A percentile compares a stretch with the other conserved stretches of the same genome.
Conservation (phyloP, 2,329 filamentous ascomycete species). For the Neonectria sp. region DNA sequence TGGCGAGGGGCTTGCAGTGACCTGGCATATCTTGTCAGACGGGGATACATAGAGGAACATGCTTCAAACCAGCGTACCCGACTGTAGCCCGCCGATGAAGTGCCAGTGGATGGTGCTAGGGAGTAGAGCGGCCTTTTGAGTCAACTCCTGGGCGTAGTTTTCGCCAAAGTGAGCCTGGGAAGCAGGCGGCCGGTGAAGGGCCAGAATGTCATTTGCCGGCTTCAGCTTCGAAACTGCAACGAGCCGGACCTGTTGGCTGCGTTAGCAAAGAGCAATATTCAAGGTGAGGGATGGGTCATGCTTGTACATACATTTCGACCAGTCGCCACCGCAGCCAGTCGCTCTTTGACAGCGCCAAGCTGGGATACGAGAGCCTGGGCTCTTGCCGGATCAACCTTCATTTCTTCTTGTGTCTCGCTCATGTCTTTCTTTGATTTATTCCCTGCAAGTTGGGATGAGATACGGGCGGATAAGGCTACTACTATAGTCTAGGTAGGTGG, state of each 20-base stretch:
- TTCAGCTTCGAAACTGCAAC: constrained; percentile 98
- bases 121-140: constrained; percentile 86
- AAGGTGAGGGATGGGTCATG: neutral
- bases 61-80: constrained; percentile 59
- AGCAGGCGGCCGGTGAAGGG: constrained; percentile 76
- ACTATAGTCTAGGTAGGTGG: neutral
- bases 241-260: constrained; percentile 75
- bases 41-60: neutral
- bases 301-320: constrained; percentile 66
- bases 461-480: constrained; percentile 6
- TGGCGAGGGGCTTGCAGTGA: constrained; percentile 90
- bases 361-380: constrained; percentile 75
- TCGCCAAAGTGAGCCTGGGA: constrained; percentile 90
- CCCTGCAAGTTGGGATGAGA: neutral
- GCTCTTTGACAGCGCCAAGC: constrained; percentile 71
- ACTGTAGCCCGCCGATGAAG: constrained; percentile 95
- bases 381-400: constrained; percentile 75
- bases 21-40: constrained; percentile 62
- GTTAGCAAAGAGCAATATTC: constrained; percentile 36
- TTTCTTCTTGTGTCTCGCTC: constrained; percentile 62
- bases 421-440: constrained; percentile 51
- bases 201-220: constrained; percentile 90
- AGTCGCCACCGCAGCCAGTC: constrained; percentile 68
- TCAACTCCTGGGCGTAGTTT: constrained; percentile 94
- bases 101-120: constrained; percentile 89